Conservation (phyloP, 202 grass and related monocot genomes). For the Hordeum pubiflorum region DNA sequence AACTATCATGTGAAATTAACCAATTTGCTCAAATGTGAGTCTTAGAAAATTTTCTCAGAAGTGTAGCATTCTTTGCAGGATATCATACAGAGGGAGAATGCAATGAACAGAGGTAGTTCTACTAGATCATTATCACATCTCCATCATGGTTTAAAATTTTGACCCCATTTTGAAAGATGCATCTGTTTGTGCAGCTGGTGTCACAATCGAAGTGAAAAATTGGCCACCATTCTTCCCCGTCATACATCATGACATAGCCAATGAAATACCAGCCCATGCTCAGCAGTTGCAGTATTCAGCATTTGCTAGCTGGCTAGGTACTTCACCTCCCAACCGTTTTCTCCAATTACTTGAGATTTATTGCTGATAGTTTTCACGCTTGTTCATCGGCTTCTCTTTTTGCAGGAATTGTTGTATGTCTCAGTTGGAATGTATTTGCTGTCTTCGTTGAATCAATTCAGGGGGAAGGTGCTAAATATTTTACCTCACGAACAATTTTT, state of each 20-base stretch:
- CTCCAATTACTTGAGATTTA: background rate
- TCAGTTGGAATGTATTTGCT: constrained; percentile 68
- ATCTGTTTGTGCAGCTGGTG: constrained; percentile 44
- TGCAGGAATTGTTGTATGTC: constrained; percentile 67
- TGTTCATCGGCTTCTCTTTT: constrained; percentile 7
- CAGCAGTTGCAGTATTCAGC: constrained; percentile 78
- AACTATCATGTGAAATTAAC: background rate
- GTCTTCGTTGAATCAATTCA: constrained; percentile 64
- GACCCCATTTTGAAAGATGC: background rate
- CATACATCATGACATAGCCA: constrained; percentile 85
- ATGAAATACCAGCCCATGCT: constrained; percentile 80
- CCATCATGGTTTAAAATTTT: background rate
- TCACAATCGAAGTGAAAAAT: constrained; percentile 68
- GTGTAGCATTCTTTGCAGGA: constrained; percentile 43
- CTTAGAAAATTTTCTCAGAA: background rate
- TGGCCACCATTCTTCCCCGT: constrained; percentile 78
- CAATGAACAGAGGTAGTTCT: constrained; percentile 62
- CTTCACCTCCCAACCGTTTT: background rate
- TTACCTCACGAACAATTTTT: background rate
- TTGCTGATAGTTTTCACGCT: background rate
- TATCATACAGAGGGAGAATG: constrained; percentile 77
- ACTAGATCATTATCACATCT: background rate
- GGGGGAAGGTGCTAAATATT: constrained; percentile 47
- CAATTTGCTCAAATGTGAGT: background rate
- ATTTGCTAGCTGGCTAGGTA: constrained; percentile 96